A percentile compares a stretch with the other conserved stretches of the same genome.
phyloP scores from a whole-genome alignment of 2,329 filamentous ascomycete species.

The Pseudopithomyces maydicus region DNA sequence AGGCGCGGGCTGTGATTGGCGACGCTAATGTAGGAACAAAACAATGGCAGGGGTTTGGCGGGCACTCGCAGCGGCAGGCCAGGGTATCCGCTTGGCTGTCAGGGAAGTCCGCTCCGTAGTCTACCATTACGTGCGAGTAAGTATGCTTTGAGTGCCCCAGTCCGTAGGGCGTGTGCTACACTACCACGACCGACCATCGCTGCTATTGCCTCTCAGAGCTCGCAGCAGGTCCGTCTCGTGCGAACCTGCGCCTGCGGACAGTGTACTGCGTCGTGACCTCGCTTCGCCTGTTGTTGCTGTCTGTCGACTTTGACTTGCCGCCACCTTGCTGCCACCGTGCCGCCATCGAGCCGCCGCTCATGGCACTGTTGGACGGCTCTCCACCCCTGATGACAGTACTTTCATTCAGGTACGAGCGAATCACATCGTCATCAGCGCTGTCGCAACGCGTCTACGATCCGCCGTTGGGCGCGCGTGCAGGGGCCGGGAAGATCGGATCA shows the following conservation, averaged over 20 bases:
- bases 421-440: not conserved
- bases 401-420: conserved; percentile 2
- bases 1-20: not conserved
- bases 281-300: not conserved
- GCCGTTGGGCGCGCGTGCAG: conserved; percentile 3
- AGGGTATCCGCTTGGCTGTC: conserved; percentile 2
- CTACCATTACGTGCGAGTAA: not conserved
- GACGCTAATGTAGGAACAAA: conserved; percentile 5
- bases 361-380: not conserved
- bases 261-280: not conserved
- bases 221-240: not conserved
- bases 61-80: not conserved
- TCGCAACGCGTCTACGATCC: not conserved
- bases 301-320: no score
- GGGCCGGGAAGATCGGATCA: not conserved
- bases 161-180: conserved; percentile 5
- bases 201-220: not conserved
- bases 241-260: not conserved
- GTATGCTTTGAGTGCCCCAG: not conserved
- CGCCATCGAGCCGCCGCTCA: not conserved
- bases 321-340: not conserved
- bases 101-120: not conserved
- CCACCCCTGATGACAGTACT: not conserved
- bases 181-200: no score
- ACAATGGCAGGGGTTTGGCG: not conserved